Base-by-base conservation (phyloP, 371 early-diverging fungal species). In the Mucor sp. region DNA sequence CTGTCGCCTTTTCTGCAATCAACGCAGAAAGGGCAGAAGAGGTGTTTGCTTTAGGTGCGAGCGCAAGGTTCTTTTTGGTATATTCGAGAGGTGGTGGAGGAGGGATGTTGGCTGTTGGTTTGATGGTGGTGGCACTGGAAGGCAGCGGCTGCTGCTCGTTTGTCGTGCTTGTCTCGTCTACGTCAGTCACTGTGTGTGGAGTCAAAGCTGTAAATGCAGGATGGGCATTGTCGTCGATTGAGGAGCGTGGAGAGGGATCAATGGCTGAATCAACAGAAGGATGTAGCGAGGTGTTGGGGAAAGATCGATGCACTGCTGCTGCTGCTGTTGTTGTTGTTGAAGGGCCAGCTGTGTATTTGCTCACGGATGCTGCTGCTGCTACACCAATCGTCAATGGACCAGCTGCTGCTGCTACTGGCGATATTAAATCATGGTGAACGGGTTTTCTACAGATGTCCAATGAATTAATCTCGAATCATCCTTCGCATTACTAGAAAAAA, bases 11-110 rank as follows among this genome's bases (percentile, higher is more conserved):
- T 58, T 85, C 85, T 0, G 82, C 83, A 67, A 94, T 82, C 69
- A 91, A 71, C 19, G 87, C 85, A 0, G 89, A 82, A 15, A 94
- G 80, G 0, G 89, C 85, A 0, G 93, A 93, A 1, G 47, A 19
- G 4, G 47, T 12, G 30, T 43, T 57, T 47, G 62, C 11, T 62
- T 44, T 32, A 19, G 19, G 4, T 28, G 19, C 6, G 9, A 5
- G 8, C 8, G 28, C 19, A 15, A 28, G 48, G 27, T 57, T 35
- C 33, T 69, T 63, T 61, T 66, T 71, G 56, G 72, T 57, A 66
- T 74, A 70, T n/a, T 60, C 63, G 1, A 72, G 48, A 21, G 65
- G 68, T 7, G 56, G 19, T 17, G 56, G 17, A 14, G 56, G 56
- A 32, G 56, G 28, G 2, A 15, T 32, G 7, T 56, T 32, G 0